Evolutionary conservation across 257 asterid species (phyloP), one percentile per base, ranked within the genome.

Genomic region (Henckelia pumila): DNA sequence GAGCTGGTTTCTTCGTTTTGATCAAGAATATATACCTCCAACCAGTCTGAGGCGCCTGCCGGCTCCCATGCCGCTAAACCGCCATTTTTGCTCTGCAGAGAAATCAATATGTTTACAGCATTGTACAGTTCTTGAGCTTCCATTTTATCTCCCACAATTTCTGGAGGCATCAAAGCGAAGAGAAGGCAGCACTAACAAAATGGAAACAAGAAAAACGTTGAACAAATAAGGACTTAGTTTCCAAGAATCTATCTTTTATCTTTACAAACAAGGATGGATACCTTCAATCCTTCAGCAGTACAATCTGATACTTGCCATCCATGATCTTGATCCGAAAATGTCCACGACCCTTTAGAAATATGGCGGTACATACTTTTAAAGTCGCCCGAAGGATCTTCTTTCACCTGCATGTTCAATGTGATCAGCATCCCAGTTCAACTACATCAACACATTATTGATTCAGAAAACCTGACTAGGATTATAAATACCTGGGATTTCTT

Each of bases 221-320:
- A 16, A 14, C 7, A 1, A 47, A 47, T 14, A 47, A 47, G 21
- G 6, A 13, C 6, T 11, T 13, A 3, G 19, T 40, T 40, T 17
- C 21, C 55, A 47, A 1, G 55, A 47, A 47, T 16, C 55, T 47
- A 47, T 4, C 7, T 17, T 5, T 28, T 50, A 64, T 64, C 24
- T 60, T 59, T 44, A 69, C 35, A 52, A 57, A 22, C 1, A 23
- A 25, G 16, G 35, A 8, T n/a, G 9, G 29, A 72, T 68, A 89
- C 98, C 96, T 87, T 92, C 71, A 92, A 58, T 57, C 85, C 98
- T 78, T 92, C 98, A n/a, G 98, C 96, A 0, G 96, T 92, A 72
- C 96, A 89, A 68, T 92, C 98, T n/a, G 98, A 92, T 25, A 87
- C 96, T 80, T 89, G 96, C 97, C 98, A 92, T 7, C 97, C 98